Evolutionary conservation across 345 rosid genomes (phyloP).

Genomic region (Aurinia saxatilis): DNA sequence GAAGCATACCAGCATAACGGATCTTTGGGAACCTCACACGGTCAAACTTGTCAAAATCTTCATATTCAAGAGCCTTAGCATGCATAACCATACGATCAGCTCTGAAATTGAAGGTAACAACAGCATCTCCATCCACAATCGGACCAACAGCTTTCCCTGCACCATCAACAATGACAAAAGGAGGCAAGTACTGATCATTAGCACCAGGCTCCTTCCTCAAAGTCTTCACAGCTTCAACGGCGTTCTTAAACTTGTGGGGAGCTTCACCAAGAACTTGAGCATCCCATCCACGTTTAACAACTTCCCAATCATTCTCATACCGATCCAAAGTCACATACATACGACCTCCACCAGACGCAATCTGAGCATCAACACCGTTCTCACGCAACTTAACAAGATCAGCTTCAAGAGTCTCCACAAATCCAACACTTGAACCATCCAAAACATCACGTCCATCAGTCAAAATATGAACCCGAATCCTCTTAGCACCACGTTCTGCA

Average conservation of each 20-base stretch:
- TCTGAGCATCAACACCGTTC: slow-evolving; percentile 80
- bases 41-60: slow-evolving; percentile 84
- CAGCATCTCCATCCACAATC: slow-evolving; percentile 89
- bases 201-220: slow-evolving; percentile 63
- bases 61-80: slow-evolving; percentile 92
- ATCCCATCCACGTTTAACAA: slow-evolving; percentile 96
- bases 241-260: slow-evolving; percentile 69
- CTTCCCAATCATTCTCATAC: slow-evolving; percentile 97
- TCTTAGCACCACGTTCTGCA: slow-evolving; percentile 74
- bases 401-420: slow-evolving; percentile 73
- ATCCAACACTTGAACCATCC: slow-evolving; percentile 88
- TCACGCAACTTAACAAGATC: slow-evolving; percentile 50
- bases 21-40: slow-evolving; percentile 87
- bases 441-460: slow-evolving; percentile 98
- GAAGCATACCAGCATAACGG: slow-evolving; percentile 94
- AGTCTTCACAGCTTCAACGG: slow-evolving; percentile 83
- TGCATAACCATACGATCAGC: slow-evolving; percentile 96
- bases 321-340: slow-evolving; percentile 97
- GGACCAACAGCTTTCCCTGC: slow-evolving; percentile 79
- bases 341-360: slow-evolving; percentile 99
- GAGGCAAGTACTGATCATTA: slow-evolving; percentile 83
- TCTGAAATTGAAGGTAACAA: slow-evolving; percentile 85
- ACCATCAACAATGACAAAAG: slow-evolving; percentile 86
- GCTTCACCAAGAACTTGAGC: slow-evolving; percentile 99
- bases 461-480: slow-evolving; percentile 82